phyloP scores from a whole-genome alignment of 345 rosid species.

The Moricandia moricandioides region DNA sequence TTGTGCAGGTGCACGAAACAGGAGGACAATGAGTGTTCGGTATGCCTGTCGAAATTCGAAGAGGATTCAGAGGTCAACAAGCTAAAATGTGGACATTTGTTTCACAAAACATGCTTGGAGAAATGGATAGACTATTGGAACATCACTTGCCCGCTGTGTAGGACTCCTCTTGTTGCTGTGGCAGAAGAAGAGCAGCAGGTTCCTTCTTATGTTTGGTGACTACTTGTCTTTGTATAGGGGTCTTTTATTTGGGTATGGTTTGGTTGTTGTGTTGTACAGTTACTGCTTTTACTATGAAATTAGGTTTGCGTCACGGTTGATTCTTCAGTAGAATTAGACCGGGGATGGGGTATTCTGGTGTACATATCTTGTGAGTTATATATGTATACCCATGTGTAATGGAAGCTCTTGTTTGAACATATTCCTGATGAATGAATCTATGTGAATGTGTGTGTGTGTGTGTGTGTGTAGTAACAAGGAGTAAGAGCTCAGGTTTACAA shows the following conservation, averaged over 20 bases:
- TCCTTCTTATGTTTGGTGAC: constrained; percentile 50
- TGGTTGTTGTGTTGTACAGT: constrained; percentile 25
- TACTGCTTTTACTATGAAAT: constrained; percentile 18
- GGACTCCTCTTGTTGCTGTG: constrained; percentile 53
- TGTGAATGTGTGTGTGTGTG: not conserved
- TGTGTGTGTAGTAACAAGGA: too few species aligned
- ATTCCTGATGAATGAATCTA: not conserved
- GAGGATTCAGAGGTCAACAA: constrained; percentile 61
- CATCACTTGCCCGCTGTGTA: constrained; percentile 67
- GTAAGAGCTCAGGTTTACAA: too few species aligned
- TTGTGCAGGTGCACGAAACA: constrained; percentile 45
- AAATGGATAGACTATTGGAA: constrained; percentile 75
- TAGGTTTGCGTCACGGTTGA: constrained; percentile 34
- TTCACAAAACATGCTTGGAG: constrained; percentile 72
- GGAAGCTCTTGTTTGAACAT: not conserved
- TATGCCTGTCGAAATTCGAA: constrained; percentile 57
- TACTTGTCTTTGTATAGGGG: not conserved
- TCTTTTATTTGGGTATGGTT: not conserved
- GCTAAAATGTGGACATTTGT: constrained; percentile 65
- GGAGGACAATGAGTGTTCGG: constrained; percentile 58
- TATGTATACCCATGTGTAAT: not conserved
- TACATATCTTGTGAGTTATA: constrained; percentile 27
- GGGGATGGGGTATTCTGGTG: constrained; percentile 24
- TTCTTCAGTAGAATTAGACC: constrained; percentile 19
- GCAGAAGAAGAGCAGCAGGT: not conserved